A percentile compares a stretch with the other conserved stretches of the same genome.
Evolutionary conservation across 1,139 yeast genomes (phyloP).

Genomic region (Saccharomyces hybrid): DNA sequence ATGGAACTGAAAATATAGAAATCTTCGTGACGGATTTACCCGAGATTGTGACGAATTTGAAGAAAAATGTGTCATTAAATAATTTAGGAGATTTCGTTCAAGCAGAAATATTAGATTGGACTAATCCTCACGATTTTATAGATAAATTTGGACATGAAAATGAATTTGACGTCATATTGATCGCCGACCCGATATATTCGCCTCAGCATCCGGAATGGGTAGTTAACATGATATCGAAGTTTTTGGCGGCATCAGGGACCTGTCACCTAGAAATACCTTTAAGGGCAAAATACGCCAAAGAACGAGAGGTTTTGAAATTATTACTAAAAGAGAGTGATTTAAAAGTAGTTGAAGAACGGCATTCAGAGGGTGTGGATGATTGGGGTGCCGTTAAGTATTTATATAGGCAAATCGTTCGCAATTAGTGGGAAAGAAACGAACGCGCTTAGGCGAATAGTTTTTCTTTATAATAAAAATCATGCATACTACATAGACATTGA

Average conservation of each 20-base stretch:
- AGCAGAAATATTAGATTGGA: conserved; percentile 71
- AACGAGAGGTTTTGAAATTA: conserved; percentile 53
- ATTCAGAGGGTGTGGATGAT: conserved; percentile 71
- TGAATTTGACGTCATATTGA: conserved; percentile 49
- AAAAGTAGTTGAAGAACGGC: conserved; percentile 26
- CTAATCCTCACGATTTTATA: conserved; percentile 41
- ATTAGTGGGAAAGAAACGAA: not conserved
- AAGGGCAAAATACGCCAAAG: conserved; percentile 56
- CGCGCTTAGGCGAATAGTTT: not conserved
- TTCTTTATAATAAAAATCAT: not conserved
- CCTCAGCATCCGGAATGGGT: conserved; percentile 72
- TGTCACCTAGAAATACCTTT: conserved; percentile 71
- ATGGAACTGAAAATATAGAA: conserved; percentile 34
- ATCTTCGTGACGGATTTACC: conserved; percentile 69
- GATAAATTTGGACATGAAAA: conserved; percentile 22
- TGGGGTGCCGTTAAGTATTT: conserved; percentile 67
- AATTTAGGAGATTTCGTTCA: conserved; percentile 27
- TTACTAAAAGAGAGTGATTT: conserved; percentile 38
- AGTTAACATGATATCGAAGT: conserved; percentile 43
- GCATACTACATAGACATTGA: not conserved
- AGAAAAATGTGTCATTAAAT: conserved; percentile 50
- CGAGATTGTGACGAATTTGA: conserved; percentile 64
- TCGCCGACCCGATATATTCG: conserved; percentile 88
- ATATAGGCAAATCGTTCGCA: conserved; percentile 37
- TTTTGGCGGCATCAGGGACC: conserved; percentile 37